Evolutionary conservation across 257 asterid species (phyloP).

Genomic region (Solanum pinnatisectum): DNA sequence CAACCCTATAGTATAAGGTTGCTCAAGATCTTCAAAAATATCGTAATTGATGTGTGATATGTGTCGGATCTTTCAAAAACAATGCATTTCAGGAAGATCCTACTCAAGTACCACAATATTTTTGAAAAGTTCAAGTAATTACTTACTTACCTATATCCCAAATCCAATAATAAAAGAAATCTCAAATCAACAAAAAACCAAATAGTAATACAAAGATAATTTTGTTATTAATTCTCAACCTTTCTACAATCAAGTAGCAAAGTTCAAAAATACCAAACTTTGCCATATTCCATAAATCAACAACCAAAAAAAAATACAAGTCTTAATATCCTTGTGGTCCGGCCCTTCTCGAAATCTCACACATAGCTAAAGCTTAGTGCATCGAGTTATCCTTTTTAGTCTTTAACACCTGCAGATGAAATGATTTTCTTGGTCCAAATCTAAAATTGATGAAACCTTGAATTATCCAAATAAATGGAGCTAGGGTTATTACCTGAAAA

Average conservation of each 20-base stretch:
- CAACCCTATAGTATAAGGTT: not conserved
- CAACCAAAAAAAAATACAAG: not conserved
- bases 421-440: not conserved
- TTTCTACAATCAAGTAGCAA: not conserved
- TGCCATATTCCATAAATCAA: not conserved
- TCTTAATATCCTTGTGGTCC: not conserved
- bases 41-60: rapidly evolving
- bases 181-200: not conserved
- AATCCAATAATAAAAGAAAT: not conserved
- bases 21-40: not conserved
- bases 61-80: not conserved
- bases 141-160: not conserved
- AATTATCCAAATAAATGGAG: conserved; percentile 17
- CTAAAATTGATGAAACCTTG: conserved; percentile 13
- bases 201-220: not conserved
- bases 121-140: not conserved
- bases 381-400: no score
- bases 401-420: not conserved
- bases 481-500: conserved; percentile 32
- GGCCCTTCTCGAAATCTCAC: not conserved
- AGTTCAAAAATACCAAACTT: not conserved
- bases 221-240: not conserved
- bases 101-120: not conserved
- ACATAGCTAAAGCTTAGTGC: not conserved
- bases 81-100: not conserved